Percentiles rank a stretch among this genome's conserved stretches.
phyloP scores from a whole-genome alignment of 345 rosid species.

The Eucalyptus curtisii region DNA sequence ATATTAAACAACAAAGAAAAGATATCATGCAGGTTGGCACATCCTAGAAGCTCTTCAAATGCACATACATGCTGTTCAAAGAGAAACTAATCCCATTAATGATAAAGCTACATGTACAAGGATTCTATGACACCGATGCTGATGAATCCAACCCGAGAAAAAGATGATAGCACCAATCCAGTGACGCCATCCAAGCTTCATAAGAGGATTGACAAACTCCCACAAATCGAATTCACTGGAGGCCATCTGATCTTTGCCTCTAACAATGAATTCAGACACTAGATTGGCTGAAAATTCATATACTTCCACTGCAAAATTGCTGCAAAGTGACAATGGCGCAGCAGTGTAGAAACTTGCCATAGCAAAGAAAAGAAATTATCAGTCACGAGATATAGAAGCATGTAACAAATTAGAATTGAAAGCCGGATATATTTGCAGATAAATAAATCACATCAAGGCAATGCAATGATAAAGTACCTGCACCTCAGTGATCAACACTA shows the following conservation, averaged over 20 bases:
- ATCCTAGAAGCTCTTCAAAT: not conserved
- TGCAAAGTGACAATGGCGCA: conserved; percentile 56
- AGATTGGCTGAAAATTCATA: conserved; percentile 19
- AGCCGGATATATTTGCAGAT: not conserved
- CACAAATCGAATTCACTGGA: conserved; percentile 17
- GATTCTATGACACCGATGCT: conserved; percentile 42
- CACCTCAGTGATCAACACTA: not conserved
- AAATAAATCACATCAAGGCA: not conserved
- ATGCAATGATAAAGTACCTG: not conserved
- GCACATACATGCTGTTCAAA: not conserved
- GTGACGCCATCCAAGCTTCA: conserved; percentile 40
- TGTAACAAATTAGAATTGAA: not conserved
- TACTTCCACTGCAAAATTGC: conserved; percentile 21
- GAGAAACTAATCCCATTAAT: not conserved
- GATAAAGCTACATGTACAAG: conserved; percentile 26
- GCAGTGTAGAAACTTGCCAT: conserved; percentile 41
- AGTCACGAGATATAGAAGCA: not conserved
- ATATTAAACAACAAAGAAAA: conserved; percentile 14
- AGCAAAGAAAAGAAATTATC: not conserved
- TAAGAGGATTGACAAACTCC: conserved; percentile 14
- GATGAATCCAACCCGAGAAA: conserved; percentile 75
- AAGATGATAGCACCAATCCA: conserved; percentile 53
- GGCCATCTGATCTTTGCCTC: conserved; percentile 20
- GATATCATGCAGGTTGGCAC: not conserved
- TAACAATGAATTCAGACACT: conserved; percentile 26